phyloP scores from a whole-genome alignment of 1,139 yeast genomes.

The Scheffersomyces parashehatae region DNA sequence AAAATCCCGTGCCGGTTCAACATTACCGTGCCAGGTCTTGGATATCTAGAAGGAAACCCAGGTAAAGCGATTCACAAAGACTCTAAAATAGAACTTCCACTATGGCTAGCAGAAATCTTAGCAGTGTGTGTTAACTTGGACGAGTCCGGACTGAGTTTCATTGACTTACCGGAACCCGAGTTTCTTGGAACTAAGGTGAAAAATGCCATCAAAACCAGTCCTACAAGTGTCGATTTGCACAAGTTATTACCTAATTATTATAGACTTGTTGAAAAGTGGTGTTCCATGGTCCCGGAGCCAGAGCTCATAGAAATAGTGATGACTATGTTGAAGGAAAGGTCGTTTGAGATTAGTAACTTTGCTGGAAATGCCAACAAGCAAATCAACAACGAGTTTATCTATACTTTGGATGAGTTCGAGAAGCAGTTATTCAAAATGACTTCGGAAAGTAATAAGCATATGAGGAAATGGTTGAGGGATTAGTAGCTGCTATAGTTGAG shows the following conservation, averaged over 20 bases:
- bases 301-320: constrained; percentile 56
- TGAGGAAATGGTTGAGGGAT: constrained; percentile 57
- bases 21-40: constrained; percentile 78
- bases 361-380: constrained; percentile 58
- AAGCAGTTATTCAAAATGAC: constrained; percentile 57
- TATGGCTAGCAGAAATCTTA: constrained; percentile 84
- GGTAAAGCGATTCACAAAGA: constrained; percentile 63
- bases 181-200: constrained; percentile 62
- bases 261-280: constrained; percentile 72
- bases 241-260: constrained; percentile 68
- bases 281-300: constrained; percentile 64
- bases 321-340: constrained; percentile 61
- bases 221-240: constrained; percentile 67
- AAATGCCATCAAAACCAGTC: constrained; percentile 80
- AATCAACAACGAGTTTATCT: constrained; percentile 51
- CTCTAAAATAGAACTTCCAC: constrained; percentile 75
- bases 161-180: constrained; percentile 70
- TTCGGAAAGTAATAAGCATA: constrained; percentile 61
- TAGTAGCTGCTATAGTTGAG: constrained; percentile 1
- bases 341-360: constrained; percentile 69
- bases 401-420: constrained; percentile 77
- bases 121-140: constrained; percentile 53
- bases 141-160: constrained; percentile 53
- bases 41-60: constrained; percentile 83
- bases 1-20: constrained; percentile 80